Base-by-base conservation (phyloP, 1,284 basidiomycete species). In the Takashimella koratensis region DNA sequence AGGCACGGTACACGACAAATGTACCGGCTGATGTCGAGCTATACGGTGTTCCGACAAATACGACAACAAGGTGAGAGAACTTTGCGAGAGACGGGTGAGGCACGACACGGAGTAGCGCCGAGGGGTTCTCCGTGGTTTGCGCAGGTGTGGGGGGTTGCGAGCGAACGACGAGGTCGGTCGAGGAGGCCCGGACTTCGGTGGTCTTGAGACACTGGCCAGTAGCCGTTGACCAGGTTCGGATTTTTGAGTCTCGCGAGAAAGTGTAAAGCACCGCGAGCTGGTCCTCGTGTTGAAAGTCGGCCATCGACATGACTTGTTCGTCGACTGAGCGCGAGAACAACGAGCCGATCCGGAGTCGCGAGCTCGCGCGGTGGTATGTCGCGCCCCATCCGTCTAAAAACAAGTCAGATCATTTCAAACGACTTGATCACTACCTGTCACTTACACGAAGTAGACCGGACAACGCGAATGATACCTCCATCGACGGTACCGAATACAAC, bases 201-300 rank as follows among this genome's bases (percentile, higher is more conserved):
- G 74, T 66, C 47, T 68, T 68, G 21, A 77, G 59, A 51, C 70
- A 73, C 2, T 62, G 45, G 4, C 76, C 77, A 0, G 66, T 69
- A 1, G 63, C 59, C 6, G 59, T 36, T 24, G 67, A 68, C 91
- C 92, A 97, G 42, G 88, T 80, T 46, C 90, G 82, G 43, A 96
- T 78, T 51, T 86, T 86, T 52, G 86, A 82, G 76, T 96, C 91
- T 53, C 90, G 81, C n/a, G 91, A 91, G 46, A 96, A 80, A 1
- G 90, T 86, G 82, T 90, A 94, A 20, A 86, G 76, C 57, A 87
- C 80, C 11, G 80, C 81, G 53, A 86, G 79, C 64, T 88, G 84
- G 23, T 67, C 65, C 2, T 58, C 54, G 16, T 60, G 56, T 3
- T 58, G 53, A 40, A 58, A 67, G 22, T 55, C 53, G 13, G 67